A percentile compares a stretch with the other conserved stretches of the same genome.
phyloP scores from a whole-genome alignment of 441 rosid species.

The Mallotus repandus region DNA sequence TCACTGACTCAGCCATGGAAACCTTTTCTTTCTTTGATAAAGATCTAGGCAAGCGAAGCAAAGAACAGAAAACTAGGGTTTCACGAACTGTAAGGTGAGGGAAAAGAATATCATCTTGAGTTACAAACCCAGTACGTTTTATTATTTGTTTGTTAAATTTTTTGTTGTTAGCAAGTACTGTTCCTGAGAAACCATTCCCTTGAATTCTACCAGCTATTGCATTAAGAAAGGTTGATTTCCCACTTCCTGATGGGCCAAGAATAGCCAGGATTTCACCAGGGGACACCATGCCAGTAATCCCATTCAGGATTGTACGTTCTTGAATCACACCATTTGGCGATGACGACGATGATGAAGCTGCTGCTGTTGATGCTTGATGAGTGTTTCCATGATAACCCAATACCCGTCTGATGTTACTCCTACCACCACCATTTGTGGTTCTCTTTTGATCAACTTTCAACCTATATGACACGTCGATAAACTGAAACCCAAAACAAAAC shows the following conservation, averaged over 20 bases:
- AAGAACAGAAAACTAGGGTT: slow-evolving; percentile 71
- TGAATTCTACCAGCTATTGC: slow-evolving; percentile 74
- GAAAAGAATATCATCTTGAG: slow-evolving; percentile 88
- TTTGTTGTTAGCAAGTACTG: slow-evolving; percentile 55
- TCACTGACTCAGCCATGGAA: slow-evolving; percentile 56
- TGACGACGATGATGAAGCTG: slow-evolving; percentile 22
- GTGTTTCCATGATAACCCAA: slow-evolving; percentile 20
- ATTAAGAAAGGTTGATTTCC: slow-evolving; percentile 78
- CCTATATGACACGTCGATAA: slow-evolving; percentile 63
- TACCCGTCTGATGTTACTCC: slow-evolving; percentile 34
- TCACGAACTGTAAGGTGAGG: slow-evolving; percentile 94
- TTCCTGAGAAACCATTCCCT: slow-evolving; percentile 55
- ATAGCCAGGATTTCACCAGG: slow-evolving; percentile 91
- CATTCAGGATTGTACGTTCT: slow-evolving; percentile 59
- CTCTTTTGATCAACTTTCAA: slow-evolving; percentile 41
- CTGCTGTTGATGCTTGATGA: no score
- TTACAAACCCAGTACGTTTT: slow-evolving; percentile 77
- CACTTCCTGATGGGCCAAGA: slow-evolving; percentile 95
- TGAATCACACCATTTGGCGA: slow-evolving; percentile 21
- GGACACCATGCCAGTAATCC: slow-evolving; percentile 75
- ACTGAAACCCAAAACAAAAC: slow-evolving; percentile 35
- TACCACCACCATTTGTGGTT: slow-evolving; percentile 10
- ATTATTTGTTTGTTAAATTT: slow-evolving; percentile 45
- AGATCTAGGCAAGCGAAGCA: slow-evolving; percentile 64
- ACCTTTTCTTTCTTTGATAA: slow-evolving; percentile 51